Evolutionary conservation across 208 protist species (phyloP).

Genomic region (Trypanosoma mega): DNA sequence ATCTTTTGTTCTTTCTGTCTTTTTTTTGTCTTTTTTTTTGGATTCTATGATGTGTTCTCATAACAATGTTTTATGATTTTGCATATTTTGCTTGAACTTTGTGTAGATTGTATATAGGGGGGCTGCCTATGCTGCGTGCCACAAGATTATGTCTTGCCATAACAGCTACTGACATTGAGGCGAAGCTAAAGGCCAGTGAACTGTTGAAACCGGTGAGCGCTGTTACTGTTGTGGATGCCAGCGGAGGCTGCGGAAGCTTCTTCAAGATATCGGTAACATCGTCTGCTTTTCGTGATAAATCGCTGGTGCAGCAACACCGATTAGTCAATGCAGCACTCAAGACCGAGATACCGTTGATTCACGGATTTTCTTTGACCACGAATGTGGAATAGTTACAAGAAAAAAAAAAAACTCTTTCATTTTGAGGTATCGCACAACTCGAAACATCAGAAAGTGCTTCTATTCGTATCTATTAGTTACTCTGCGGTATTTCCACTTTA

Average conservation of each 20-base stretch:
- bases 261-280: slow-evolving; percentile 82
- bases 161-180: slow-evolving; percentile 66
- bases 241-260: slow-evolving; percentile 81
- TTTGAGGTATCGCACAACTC: too few species aligned
- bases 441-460: too few species aligned
- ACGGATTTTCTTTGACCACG: slow-evolving; percentile 85
- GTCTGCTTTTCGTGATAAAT: slow-evolving; percentile 64
- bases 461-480: slow-evolving; percentile 6
- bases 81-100: neutral
- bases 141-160: slow-evolving; percentile 20
- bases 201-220: slow-evolving; percentile 52
- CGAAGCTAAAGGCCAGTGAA: slow-evolving; percentile 58
- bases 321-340: slow-evolving; percentile 82
- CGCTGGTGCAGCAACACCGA: slow-evolving; percentile 84
- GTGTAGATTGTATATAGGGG: too few species aligned
- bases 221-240: slow-evolving; percentile 69
- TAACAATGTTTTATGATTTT: too few species aligned
- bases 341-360: slow-evolving; percentile 78
- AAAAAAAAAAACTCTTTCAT: too few species aligned
- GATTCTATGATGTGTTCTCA: too few species aligned
- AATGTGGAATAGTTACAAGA: slow-evolving; percentile 29
- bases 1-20: neutral
- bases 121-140: slow-evolving; percentile 26
- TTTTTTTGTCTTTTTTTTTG: too few species aligned
- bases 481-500: neutral